Percentiles rank a stretch among this genome's conserved stretches.
Evolutionary conservation across 306 rosid species (phyloP).

Genomic region (Vigna mungo): DNA sequence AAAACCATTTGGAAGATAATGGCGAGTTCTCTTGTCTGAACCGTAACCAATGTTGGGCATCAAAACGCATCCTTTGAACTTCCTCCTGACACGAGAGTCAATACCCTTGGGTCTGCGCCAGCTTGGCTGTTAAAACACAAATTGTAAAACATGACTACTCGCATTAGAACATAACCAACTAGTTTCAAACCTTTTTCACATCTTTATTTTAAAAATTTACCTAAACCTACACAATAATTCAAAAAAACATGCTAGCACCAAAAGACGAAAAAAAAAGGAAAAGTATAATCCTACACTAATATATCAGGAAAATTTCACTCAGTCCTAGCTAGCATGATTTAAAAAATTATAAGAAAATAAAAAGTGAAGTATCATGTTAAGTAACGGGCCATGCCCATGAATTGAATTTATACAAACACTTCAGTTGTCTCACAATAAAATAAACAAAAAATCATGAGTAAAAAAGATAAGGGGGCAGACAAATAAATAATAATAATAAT

Average conservation of each 20-base stretch:
- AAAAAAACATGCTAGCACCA: neutral
- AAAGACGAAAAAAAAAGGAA: neutral
- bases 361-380: conserved; percentile 34
- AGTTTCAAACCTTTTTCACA: neutral
- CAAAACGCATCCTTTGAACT: conserved; percentile 78
- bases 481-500: no score
- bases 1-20: conserved; percentile 81
- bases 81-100: conserved; percentile 89
- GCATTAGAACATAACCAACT: neutral
- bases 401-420: conserved; percentile 49
- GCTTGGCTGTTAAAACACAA: conserved; percentile 49
- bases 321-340: neutral
- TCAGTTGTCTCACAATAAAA: no score
- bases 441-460: no score
- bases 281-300: neutral
- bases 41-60: conserved; percentile 90
- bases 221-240: conserved; percentile 13
- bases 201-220: no score
- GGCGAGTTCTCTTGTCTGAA: conserved; percentile 82
- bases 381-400: conserved; percentile 48
- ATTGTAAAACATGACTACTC: neutral
- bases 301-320: neutral
- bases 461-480: no score
- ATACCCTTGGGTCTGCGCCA: conserved; percentile 94
- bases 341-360: conserved; percentile 46